Base-by-base conservation (phyloP, 805 yeast species). In the Clavispora phyllophila region DNA sequence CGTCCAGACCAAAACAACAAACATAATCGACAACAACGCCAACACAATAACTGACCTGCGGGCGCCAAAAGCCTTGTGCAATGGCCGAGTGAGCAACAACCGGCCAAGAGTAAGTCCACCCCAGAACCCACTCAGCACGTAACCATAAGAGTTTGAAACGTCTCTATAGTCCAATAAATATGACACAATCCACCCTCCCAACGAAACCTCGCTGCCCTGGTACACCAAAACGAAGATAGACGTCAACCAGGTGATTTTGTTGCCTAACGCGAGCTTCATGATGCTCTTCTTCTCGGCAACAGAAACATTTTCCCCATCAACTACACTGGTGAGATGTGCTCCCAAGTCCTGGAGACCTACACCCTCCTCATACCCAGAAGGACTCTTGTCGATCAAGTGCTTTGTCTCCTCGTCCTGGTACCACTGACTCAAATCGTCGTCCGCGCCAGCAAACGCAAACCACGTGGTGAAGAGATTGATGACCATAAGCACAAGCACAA, bases 151-250 rank as follows among this genome's bases (percentile, higher is more conserved):
- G n/a, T 42, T 46, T 14, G 26, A 42, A 9, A 54, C 50, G 34
- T 49, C 46, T 9, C 58, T 47, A 37, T 52, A 56, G 29, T 51
- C 60, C 19, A 55, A 45, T 36, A 56, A 48, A 33, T 51, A 56
- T 17, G 60, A 48, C 14, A 56, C 57, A n/a, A 53, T 50, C 59
- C 60, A 56, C 18, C 60, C 60, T 17, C 58, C 60, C 34, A 56
- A 37, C 10, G 54, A 43, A 1, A 55, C 58, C 37, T 56, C 60
- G 9, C 46, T 44, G 2, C 60, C 60, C 40, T 55, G 56, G 44
- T 56, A 56, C 36, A 44, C 49, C 13, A 56, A 37, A 5, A 47
- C 45, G 36, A 51, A 56, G n/a, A 55, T 33, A 2, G 57, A 44
- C 20, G 41, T 45, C 29, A 51, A 32, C 60, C 60, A 56, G 3